Evolutionary conservation across 495 filamentous ascomycete species (phyloP).

Genomic region (Aspergillus nidulans): DNA sequence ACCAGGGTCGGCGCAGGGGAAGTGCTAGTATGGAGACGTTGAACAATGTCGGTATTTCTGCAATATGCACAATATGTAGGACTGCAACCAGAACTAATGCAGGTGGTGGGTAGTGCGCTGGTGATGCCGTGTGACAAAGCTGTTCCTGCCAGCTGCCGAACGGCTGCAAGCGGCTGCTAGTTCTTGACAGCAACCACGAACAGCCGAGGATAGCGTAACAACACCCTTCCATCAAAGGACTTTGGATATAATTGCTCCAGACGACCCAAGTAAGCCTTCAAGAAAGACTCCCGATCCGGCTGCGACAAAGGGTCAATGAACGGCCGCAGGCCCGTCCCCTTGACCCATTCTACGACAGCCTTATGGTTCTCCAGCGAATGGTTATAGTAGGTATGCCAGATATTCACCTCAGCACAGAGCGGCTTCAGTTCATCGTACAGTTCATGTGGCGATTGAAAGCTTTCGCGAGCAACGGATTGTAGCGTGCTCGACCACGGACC

Average conservation of each 20-base stretch:
- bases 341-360: slow-evolving; percentile 55
- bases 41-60: neutral
- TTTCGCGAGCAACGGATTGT: slow-evolving; percentile 37
- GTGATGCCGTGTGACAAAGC: neutral
- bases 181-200: slow-evolving; percentile 42
- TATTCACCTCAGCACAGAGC: slow-evolving; percentile 33
- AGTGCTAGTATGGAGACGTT: neutral
- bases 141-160: neutral
- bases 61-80: neutral
- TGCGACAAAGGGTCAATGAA: slow-evolving; percentile 39
- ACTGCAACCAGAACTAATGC: neutral
- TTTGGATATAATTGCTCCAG: slow-evolving; percentile 34
- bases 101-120: neutral
- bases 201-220: slow-evolving; percentile 43
- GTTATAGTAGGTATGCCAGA: slow-evolving; percentile 51
- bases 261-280: slow-evolving; percentile 36
- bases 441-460: slow-evolving; percentile 39
- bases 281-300: slow-evolving; percentile 33
- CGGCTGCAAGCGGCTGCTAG: neutral
- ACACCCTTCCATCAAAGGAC: slow-evolving; percentile 39
- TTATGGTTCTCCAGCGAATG: slow-evolving; percentile 43
- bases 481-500: slow-evolving; percentile 36
- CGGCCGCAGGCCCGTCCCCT: slow-evolving; percentile 49
- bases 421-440: slow-evolving; percentile 44
- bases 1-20: neutral